These are phyloP conservation scores for Rhizophora apiculata DNA, from an alignment of 345 rosid genomes.

Conservation along the genomic window DNA sequence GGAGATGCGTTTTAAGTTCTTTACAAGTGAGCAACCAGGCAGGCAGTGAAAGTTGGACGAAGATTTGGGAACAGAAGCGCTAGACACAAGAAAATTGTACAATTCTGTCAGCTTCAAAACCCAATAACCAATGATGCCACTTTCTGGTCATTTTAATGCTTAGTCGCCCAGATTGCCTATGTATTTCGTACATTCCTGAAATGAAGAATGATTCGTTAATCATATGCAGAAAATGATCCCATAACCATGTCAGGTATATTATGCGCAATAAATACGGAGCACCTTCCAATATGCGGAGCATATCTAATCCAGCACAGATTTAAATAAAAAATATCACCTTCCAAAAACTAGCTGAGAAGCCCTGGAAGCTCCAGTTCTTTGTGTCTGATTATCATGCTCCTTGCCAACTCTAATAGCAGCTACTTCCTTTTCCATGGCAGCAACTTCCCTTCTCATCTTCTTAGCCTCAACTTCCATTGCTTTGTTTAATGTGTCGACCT, in stretches of 20 bases:
- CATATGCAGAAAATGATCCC: not conserved
- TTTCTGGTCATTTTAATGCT: conserved; percentile 2
- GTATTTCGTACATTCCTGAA: conserved; percentile 14
- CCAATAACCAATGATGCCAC: not conserved
- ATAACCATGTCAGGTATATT: not conserved
- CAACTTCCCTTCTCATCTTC: conserved; percentile 44
- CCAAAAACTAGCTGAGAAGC: conserved; percentile 29
- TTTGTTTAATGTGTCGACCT: conserved; percentile 40
- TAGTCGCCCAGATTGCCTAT: conserved; percentile 1
- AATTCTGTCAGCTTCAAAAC: not conserved
- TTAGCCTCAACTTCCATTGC: conserved; percentile 49
- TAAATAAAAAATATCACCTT: conserved; percentile 24
- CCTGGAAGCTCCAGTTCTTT: conserved; percentile 35
- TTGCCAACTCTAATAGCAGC: conserved; percentile 36
- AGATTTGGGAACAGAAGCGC: not conserved
- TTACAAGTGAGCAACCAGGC: conserved; percentile 5
- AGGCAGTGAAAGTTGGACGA: not conserved
- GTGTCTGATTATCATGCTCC: conserved; percentile 29
- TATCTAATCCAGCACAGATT: too few species aligned
- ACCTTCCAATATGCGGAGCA: not conserved
- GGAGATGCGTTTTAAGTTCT: conserved; percentile 5
- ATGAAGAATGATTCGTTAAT: not conserved
- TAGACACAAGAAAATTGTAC: not conserved
- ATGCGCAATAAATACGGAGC: not conserved
- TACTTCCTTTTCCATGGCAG: conserved; percentile 43